Evolutionary conservation across 129 eudicot genomes (phyloP).

Genomic region (Ambrosia artemisiifolia): DNA sequence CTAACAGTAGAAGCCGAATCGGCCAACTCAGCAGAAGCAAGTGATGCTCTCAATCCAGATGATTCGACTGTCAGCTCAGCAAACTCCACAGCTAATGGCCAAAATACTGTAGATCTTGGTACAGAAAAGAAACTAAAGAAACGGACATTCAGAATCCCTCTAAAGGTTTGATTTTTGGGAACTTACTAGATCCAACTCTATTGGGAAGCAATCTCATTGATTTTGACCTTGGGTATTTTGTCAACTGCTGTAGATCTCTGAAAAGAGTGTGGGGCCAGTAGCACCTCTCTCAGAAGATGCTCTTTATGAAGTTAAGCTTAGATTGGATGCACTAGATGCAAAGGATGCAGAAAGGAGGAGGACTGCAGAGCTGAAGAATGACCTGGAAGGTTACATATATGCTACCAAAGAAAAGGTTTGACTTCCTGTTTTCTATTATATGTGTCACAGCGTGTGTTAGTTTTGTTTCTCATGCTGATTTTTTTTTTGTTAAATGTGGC

Average conservation of each 20-base stretch:
- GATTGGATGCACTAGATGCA: conserved; percentile 69
- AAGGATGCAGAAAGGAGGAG: conserved; percentile 93
- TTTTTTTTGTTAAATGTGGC: conserved; percentile 13
- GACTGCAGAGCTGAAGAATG: conserved; percentile 93
- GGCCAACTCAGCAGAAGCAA: conserved; percentile 44
- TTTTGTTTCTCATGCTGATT: conserved; percentile 20
- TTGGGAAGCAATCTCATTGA: not conserved
- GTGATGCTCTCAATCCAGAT: conserved; percentile 38
- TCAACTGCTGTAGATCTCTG: conserved; percentile 51
- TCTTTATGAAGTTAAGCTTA: conserved; percentile 55
- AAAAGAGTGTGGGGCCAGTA: conserved; percentile 71
- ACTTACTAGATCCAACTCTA: not conserved
- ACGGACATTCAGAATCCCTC: conserved; percentile 80
- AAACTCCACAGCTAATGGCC: conserved; percentile 42
- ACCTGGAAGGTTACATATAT: conserved; percentile 87
- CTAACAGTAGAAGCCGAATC: conserved; percentile 49
- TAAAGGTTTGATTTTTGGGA: conserved; percentile 50
- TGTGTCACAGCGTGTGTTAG: not conserved
- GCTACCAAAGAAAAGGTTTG: conserved; percentile 84
- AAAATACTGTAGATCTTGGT: conserved; percentile 45
- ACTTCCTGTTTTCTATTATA: not conserved
- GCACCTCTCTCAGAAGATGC: conserved; percentile 64
- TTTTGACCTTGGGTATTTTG: conserved; percentile 15
- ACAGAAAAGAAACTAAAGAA: conserved; percentile 95
- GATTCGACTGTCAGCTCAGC: conserved; percentile 36